Base-by-base conservation (phyloP, 139 green algal genomes). In the Micromonas commoda region DNA sequence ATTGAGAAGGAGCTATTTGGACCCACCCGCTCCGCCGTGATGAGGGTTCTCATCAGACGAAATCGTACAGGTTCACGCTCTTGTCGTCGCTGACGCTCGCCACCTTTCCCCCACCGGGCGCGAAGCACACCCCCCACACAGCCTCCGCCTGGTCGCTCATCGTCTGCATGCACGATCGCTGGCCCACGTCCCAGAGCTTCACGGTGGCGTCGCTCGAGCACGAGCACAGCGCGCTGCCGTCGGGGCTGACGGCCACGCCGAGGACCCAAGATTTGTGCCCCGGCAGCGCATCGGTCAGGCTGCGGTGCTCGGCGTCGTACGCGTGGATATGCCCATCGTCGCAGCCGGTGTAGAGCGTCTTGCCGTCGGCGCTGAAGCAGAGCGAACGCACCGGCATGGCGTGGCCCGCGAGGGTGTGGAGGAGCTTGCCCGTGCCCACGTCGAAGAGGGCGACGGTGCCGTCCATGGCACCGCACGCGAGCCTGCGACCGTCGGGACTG, bases 191-290 rank as follows among this genome's bases (percentile, higher is more conserved):
- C 90, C 90, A 97, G 74, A 96, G 81, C 86, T 92, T 92, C 31
- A 93, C 84, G 80, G 83, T 45, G 32, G 74, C 74, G 79, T 97
- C 92, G 60, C 80, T 88, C 66, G 85, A 90, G n/a, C 85, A 84
- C 20, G 86, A 92, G 20, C 84, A 89, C 82, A 94, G 91, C n/a
- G 71, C 65, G 6, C 53, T 78, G 31, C 89, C 89, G 64, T 80
- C 70, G 1, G 90, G 90, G 80, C 93, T 86, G 3, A 82, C 83
- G 16, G 85, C 83, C 61, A 97, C 89, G 2, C 74, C 82, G 35
- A 96, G 71, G 37, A 94, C 91, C 92, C 92, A 97, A 0, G 88
- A 93, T 71, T 92, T 88, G 80, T 97, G 92, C 4, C 91, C 92
- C 88, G 87, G 31, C 64, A 96, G 92, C 0, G 91, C 80, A 38